phyloP scores from a whole-genome alignment of 805 yeast species.

The Zygosaccharomyces pseudorouxii region DNA sequence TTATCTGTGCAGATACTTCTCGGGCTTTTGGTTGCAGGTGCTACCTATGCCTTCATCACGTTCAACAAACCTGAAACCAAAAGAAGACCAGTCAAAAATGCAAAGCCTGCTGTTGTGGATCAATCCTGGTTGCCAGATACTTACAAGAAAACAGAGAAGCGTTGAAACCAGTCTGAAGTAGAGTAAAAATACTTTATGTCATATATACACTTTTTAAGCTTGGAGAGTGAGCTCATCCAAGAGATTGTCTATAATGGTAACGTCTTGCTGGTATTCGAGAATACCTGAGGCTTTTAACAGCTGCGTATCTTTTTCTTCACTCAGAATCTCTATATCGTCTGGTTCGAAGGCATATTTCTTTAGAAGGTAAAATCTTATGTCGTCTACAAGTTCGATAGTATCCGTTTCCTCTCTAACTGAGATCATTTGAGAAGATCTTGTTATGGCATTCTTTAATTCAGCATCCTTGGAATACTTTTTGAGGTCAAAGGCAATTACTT shows the following conservation, averaged over 20 bases:
- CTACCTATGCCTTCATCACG: conserved; percentile 40
- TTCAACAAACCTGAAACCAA: conserved; percentile 1
- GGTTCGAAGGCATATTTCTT: conserved; percentile 30
- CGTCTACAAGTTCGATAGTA: conserved; percentile 75
- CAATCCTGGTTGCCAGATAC: conserved; percentile 57
- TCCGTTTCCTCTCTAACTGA: conserved; percentile 64
- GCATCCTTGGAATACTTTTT: conserved; percentile 35
- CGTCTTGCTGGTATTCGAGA: conserved; percentile 31
- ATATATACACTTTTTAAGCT: conserved; percentile 29
- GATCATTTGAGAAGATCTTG: conserved; percentile 53
- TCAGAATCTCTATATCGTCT: conserved; percentile 26
- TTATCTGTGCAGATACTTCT: conserved; percentile 56
- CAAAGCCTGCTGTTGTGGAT: conserved; percentile 29
- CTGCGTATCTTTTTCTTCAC: conserved; percentile 19
- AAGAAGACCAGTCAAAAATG: conserved; percentile 8
- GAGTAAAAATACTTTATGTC: background rate
- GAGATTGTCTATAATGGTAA: conserved; percentile 39
- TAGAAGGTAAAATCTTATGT: conserved; percentile 58
- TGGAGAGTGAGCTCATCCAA: conserved; percentile 39
- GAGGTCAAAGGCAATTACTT: conserved; percentile 50
- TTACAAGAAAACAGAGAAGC: conserved; percentile 42
- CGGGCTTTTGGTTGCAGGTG: conserved; percentile 43
- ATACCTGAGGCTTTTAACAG: conserved; percentile 22
- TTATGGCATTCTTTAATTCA: conserved; percentile 38
- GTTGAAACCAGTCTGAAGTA: conserved; percentile 10